Conservation (phyloP, 441 rosid genomes). For the Croton laevigatus region DNA sequence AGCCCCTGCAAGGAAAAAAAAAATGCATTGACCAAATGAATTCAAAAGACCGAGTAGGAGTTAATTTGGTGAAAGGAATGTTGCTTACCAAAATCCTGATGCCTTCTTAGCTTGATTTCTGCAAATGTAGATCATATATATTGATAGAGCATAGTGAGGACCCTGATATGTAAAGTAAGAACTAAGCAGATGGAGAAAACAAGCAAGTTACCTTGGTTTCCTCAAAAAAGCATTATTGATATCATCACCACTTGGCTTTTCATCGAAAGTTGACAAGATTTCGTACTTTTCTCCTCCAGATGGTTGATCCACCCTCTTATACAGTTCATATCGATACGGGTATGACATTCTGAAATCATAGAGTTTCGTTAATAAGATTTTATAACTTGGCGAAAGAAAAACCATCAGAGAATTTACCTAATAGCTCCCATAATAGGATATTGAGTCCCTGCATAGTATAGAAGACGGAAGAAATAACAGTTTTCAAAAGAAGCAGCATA, state of each 20-base stretch:
- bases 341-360: conserved; percentile 63
- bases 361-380: too few relatives aligned
- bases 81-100: conserved; percentile 73
- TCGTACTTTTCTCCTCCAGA: conserved; percentile 65
- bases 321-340: conserved; percentile 60
- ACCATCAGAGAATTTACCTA: conserved; percentile 38
- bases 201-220: conserved; percentile 45
- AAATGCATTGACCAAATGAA: background rate
- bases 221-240: conserved; percentile 75
- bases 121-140: conserved; percentile 21
- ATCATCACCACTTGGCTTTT: conserved; percentile 65
- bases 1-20: conserved; percentile 52
- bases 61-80: conserved; percentile 2
- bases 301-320: conserved; percentile 65
- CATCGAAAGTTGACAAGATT: conserved; percentile 51
- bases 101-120: conserved; percentile 65
- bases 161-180: background rate
- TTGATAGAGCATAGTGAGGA: background rate
- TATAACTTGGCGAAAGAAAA: too few relatives aligned
- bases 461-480: conserved; percentile 87
- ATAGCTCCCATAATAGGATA: conserved; percentile 98
- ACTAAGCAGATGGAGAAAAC: background rate
- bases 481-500: conserved; percentile 85
- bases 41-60: background rate
- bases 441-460: conserved; percentile 85